phyloP scores from a whole-genome alignment of 306 rosid genomes.

The Cucumis sativus region DNA sequence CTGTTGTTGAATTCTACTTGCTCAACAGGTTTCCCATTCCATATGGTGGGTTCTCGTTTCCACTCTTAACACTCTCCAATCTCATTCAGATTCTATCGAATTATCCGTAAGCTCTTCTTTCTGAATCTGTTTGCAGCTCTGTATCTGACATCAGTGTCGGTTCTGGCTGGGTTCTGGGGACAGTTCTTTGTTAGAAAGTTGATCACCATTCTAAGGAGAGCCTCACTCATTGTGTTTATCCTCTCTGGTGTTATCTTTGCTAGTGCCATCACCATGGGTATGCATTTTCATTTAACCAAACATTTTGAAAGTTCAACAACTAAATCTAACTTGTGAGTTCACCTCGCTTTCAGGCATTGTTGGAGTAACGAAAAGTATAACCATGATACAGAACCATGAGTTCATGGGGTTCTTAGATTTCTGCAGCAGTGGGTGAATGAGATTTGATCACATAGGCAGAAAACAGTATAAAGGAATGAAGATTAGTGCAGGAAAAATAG shows the following conservation, averaged over 20 bases:
- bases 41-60: slow-evolving; percentile 35
- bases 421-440: slow-evolving; percentile 40
- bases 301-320: not conserved
- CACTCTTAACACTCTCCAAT: not conserved
- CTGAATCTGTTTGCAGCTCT: slow-evolving; percentile 36
- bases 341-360: slow-evolving; percentile 38
- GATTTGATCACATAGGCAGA: not conserved
- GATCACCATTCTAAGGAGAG: slow-evolving; percentile 41
- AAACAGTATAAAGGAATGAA: not conserved
- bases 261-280: slow-evolving; percentile 87
- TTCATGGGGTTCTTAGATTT: slow-evolving; percentile 78
- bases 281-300: not conserved
- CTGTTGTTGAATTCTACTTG: slow-evolving; percentile 73
- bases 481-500: not conserved
- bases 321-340: not conserved
- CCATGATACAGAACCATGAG: slow-evolving; percentile 62
- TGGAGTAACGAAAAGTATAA: slow-evolving; percentile 43
- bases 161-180: slow-evolving; percentile 83
- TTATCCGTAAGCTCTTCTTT: not conserved
- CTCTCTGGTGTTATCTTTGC: slow-evolving; percentile 81
- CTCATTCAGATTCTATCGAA: not conserved
- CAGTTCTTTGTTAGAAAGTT: slow-evolving; percentile 54
- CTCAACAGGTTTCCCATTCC: slow-evolving; percentile 84
- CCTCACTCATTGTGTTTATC: slow-evolving; percentile 67
- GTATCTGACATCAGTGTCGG: slow-evolving; percentile 47